Conservation (phyloP, 805 yeast genomes). For the Tetrapisispora iriomotensis region DNA sequence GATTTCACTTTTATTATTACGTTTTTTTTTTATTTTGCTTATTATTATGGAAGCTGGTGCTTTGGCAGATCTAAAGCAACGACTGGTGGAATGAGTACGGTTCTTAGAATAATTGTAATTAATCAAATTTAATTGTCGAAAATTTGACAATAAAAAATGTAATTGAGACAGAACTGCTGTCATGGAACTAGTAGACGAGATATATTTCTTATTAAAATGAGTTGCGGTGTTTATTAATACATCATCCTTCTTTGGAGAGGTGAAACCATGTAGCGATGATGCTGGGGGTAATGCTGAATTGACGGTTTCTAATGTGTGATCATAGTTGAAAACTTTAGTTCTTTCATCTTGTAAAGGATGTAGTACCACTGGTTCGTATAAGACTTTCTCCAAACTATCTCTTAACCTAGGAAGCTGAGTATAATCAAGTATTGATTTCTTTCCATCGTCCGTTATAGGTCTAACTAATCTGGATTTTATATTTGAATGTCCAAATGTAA, state of each 20-base stretch:
- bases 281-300: constrained; percentile 40
- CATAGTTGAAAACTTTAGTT: constrained; percentile 61
- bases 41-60: constrained; percentile 52
- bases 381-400: constrained; percentile 58
- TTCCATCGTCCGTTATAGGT: background rate
- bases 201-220: constrained; percentile 30
- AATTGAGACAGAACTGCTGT: constrained; percentile 66
- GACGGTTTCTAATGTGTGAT: constrained; percentile 47
- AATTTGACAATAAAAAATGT: constrained; percentile 59
- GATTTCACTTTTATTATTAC: constrained; percentile 25
- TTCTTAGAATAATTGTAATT: constrained; percentile 34
- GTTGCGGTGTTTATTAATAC: constrained; percentile 41
- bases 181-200: constrained; percentile 84
- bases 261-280: background rate
- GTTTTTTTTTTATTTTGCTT: constrained; percentile 23
- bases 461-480: background rate
- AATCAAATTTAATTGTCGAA: constrained; percentile 40
- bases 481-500: background rate
- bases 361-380: constrained; percentile 67
- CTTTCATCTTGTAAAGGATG: constrained; percentile 74
- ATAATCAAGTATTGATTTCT: background rate
- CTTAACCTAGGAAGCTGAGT: constrained; percentile 42
- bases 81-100: constrained; percentile 31
- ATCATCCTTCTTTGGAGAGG: constrained; percentile 40
- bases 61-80: constrained; percentile 37